These are phyloP conservation scores for Dothiorella sarmentorum DNA, from an alignment of 2,329 filamentous ascomycete species.

Conservation along the genomic window DNA sequence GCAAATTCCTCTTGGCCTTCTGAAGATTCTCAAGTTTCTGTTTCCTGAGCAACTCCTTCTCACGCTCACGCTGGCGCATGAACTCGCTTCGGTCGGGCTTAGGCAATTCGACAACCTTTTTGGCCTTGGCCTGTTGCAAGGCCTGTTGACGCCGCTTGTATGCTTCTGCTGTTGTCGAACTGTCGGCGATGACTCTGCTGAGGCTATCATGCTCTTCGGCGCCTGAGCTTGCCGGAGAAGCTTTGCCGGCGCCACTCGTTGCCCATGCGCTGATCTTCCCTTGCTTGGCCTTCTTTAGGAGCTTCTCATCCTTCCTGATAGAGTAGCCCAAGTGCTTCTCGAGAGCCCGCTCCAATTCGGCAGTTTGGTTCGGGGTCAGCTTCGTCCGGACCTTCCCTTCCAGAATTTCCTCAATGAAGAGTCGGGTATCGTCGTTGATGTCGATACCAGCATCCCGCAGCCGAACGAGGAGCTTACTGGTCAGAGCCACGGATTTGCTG, in stretches of 20 bases:
- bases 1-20: slow-evolving; percentile 56
- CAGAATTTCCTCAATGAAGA: slow-evolving; percentile 64
- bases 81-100: slow-evolving; percentile 54
- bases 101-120: slow-evolving; percentile 29
- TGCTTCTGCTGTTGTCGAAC: slow-evolving; percentile 31
- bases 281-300: slow-evolving; percentile 25
- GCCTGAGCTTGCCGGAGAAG: slow-evolving; percentile 5
- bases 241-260: background rate
- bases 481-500: slow-evolving; percentile 73
- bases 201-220: slow-evolving; percentile 25
- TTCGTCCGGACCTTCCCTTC: slow-evolving; percentile 70
- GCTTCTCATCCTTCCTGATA: slow-evolving; percentile 30
- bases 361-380: slow-evolving; percentile 75
- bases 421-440: slow-evolving; percentile 58
- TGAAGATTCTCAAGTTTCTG: slow-evolving; percentile 71
- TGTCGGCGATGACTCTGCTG: slow-evolving; percentile 48
- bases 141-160: slow-evolving; percentile 22
- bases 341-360: slow-evolving; percentile 67
- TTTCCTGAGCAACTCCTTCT: slow-evolving; percentile 61
- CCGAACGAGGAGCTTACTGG: slow-evolving; percentile 78
- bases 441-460: slow-evolving; percentile 74
- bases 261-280: slow-evolving; percentile 25
- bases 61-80: slow-evolving; percentile 69
- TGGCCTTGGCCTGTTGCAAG: slow-evolving; percentile 18
- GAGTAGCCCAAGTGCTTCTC: slow-evolving; percentile 49